Percentiles rank a stretch among this genome's conserved stretches.
phyloP scores from a whole-genome alignment of 345 rosid genomes.

The Salix viminalis region DNA sequence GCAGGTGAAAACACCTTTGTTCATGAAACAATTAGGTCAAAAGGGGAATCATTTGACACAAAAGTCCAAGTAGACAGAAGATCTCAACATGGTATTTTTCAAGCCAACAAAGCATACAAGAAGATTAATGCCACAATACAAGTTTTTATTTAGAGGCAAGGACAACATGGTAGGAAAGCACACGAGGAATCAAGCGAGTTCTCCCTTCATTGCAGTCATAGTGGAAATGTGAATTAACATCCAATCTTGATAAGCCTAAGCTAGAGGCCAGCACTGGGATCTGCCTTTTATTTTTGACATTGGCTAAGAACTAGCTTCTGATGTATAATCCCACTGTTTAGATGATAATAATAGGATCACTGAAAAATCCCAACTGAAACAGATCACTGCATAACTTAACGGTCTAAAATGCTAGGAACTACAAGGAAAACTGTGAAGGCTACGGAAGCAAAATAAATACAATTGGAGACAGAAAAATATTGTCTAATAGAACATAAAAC shows the following conservation, averaged over 20 bases:
- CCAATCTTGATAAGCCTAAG: background rate
- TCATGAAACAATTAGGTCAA: background rate
- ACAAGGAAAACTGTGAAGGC: no score
- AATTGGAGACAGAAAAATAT: background rate
- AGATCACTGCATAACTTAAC: background rate
- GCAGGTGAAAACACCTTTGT: background rate
- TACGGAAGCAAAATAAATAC: background rate
- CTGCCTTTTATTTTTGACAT: background rate
- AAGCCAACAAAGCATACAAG: no score
- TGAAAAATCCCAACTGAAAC: background rate
- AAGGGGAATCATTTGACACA: background rate
- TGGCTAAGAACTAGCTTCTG: background rate
- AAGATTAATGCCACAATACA: no score
- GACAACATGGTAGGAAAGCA: no score
- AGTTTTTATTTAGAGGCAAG: no score
- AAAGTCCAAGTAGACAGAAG: no score
- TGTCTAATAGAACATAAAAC: background rate
- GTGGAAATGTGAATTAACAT: background rate
- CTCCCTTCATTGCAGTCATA: background rate
- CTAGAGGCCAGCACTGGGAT: background rate
- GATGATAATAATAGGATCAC: background rate
- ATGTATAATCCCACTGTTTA: no score
- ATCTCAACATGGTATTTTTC: no score
- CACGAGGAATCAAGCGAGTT: no score
- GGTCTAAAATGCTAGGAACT: no score